Evolutionary conservation across 805 yeast genomes (phyloP), one percentile per base, ranked within the genome.

Genomic region (Blastobotrys attinorum): DNA sequence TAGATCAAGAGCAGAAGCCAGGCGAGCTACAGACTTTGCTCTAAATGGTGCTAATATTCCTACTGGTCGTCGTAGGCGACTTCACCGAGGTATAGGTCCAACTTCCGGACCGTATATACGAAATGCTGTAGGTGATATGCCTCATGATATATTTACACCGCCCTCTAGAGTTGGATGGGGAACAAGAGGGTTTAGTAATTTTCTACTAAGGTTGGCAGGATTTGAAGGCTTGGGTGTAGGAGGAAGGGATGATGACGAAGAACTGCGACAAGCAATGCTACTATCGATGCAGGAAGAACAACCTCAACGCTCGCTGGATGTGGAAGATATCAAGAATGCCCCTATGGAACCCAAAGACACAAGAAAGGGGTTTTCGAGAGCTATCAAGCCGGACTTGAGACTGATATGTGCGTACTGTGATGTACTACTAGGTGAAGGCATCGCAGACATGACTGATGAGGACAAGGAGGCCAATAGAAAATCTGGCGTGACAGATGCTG

Each of bases 351-450:
- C 50, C 3, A n/a, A 31, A 7, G 34, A 22, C 1, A 40, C 50
- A 4, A 35, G 43, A 2, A 39, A 34, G 17, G 60, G 60, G 8
- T 56, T 18, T 45, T 51, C 54, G 2, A 37, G 57, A 18, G 60
- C 59, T 2, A 57, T 69, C 22, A 59, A 65, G 0, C 57, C 60
- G 13, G 59, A 50, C n/a, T 64, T 65, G 27, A 61, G 67, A 8
- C 68, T 73, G 3, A 65, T 71, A 1, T 81, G 96, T 63, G 74
- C 74, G 25, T 61, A 82, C 22, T 87, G 96, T 64, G 89, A 87
- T 0, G 72, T 76, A 0, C 72, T 67, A 2, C 63, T 87, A n/a
- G 92, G 92, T 2, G 75, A 70, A 39, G 95, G 95, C 0, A 74
- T 83, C 3, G 83, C 87, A 0, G 65, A 57, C 0, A 75, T 69